Base-by-base conservation (phyloP, 305 asterid species). In the Ajuga reptans region DNA sequence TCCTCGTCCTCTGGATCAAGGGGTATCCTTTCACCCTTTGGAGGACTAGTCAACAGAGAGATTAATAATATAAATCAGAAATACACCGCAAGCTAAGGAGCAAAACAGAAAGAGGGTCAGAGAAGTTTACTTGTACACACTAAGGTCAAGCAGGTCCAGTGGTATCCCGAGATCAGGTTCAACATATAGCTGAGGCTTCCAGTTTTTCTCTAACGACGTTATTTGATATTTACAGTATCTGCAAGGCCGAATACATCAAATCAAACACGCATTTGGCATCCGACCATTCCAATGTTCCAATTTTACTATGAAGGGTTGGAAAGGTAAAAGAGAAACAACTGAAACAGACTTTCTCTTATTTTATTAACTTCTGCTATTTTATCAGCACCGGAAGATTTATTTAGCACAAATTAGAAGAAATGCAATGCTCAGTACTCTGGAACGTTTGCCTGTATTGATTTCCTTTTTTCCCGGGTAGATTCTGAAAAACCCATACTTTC, bases 101-200 rank as follows among this genome's bases (percentile, higher is more conserved):
- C 15, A 56, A 52, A 62, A 63, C 37, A 50, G 70, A 50, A 39
- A 34, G 34, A 46, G 24, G 59, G 68, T 10, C 9, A 14, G 61
- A 9, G 49, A 68, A 64, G 59, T 81, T 76, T 91, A 94, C 99
- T 89, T 91, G 82, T 87, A 94, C 27, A 94, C 95, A 54, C 96
- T 91, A 77, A 94, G 87, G 83, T 94, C 99, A 82, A 94, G 99
- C 73, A 94, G 89, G 84, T 94, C 99, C 59, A 91, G 88, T 0
- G 99, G 97, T 77, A 91, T 94, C 75, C 97, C 99, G 34, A 94
- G 88, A 82, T 94, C 99, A 41, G 99, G 99, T 73, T 94, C 98
- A 74, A 94, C 96, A 56, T 94, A 76, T 43, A 94, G 81, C 79
- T 85, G 95, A 69, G 99, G 97, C 81, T 94, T 94, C 91, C 96